Conservation (phyloP, 129 eudicot genomes). For the Flaveria trinervia region DNA sequence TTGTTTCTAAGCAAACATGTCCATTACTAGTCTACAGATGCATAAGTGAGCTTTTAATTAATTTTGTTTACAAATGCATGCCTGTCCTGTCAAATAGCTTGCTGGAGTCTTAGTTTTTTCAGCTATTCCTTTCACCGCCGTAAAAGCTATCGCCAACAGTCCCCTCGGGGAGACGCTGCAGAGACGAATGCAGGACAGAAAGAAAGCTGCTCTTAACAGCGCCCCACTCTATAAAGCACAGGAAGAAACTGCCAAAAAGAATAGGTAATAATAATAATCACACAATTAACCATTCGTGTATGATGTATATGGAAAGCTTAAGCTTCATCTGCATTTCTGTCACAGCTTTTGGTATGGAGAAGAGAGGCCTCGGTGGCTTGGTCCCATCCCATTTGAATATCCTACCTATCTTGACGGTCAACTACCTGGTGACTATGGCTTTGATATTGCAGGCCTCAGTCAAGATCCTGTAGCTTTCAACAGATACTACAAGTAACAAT, state of each 20-base stretch:
- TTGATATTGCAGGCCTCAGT: slow-evolving; percentile 85
- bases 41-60: neutral
- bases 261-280: slow-evolving; percentile 43
- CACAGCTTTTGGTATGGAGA: slow-evolving; percentile 95
- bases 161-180: slow-evolving; percentile 74
- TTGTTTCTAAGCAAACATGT: too few relatives aligned
- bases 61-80: neutral
- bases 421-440: slow-evolving; percentile 96
- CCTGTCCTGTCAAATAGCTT: slow-evolving; percentile 37
- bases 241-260: slow-evolving; percentile 52
- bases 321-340: neutral
- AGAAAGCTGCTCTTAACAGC: slow-evolving; percentile 47
- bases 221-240: slow-evolving; percentile 48
- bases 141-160: slow-evolving; percentile 93
- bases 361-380: slow-evolving; percentile 96
- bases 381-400: slow-evolving; percentile 81
- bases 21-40: too few relatives aligned
- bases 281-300: too few relatives aligned
- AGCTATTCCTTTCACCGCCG: slow-evolving; percentile 94
- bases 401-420: slow-evolving; percentile 84
- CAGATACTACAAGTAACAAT: slow-evolving; percentile 64
- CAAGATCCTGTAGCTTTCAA: slow-evolving; percentile 74
- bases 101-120: slow-evolving; percentile 93
- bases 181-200: slow-evolving; percentile 62
- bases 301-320: too few relatives aligned